Evolutionary conservation across 495 filamentous ascomycete genomes (phyloP).

Genomic region (Daldinia concentrica): DNA sequence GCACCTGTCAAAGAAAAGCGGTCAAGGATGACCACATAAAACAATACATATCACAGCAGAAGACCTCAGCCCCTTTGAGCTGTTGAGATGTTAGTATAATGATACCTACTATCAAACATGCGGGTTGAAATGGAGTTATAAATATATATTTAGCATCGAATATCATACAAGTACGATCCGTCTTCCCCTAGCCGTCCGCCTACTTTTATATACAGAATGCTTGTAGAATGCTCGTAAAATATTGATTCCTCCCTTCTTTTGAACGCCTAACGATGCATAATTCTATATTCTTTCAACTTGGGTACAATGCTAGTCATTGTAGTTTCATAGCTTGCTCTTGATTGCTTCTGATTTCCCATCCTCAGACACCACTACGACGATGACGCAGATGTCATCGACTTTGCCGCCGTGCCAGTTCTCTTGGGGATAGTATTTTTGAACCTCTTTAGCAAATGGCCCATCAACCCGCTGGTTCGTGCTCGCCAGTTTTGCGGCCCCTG

Average conservation of each 20-base stretch:
- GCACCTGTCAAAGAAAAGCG: background rate
- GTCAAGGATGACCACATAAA: background rate
- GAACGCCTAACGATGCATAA: slow-evolving; percentile 36
- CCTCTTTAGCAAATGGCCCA: slow-evolving; percentile 94
- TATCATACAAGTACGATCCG: background rate
- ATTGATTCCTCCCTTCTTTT: slow-evolving; percentile 24
- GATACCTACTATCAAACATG: slow-evolving; percentile 12
- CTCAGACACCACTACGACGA: slow-evolving; percentile 77
- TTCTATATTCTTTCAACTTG: slow-evolving; percentile 15
- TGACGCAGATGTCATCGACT: slow-evolving; percentile 86
- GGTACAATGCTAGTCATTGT: background rate
- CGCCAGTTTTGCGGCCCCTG: slow-evolving; percentile 81
- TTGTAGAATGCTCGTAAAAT: slow-evolving; percentile 10
- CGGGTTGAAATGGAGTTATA: slow-evolving; percentile 6
- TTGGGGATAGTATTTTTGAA: slow-evolving; percentile 83
- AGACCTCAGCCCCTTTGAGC: background rate
- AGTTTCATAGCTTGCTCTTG: slow-evolving; percentile 52
- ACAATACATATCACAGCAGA: slow-evolving; percentile 1
- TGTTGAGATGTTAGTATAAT: background rate
- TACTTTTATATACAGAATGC: slow-evolving; percentile 15
- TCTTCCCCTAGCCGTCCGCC: background rate
- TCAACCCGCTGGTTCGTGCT: slow-evolving; percentile 80
- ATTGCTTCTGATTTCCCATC: slow-evolving; percentile 47
- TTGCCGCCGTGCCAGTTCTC: slow-evolving; percentile 89
- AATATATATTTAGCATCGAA: slow-evolving; percentile 9